Percentiles rank a stretch among this genome's conserved stretches.
These are phyloP conservation scores for Eucalyptus camaldulensis DNA, from an alignment of 345 rosid species.

Conservation along the genomic window DNA sequence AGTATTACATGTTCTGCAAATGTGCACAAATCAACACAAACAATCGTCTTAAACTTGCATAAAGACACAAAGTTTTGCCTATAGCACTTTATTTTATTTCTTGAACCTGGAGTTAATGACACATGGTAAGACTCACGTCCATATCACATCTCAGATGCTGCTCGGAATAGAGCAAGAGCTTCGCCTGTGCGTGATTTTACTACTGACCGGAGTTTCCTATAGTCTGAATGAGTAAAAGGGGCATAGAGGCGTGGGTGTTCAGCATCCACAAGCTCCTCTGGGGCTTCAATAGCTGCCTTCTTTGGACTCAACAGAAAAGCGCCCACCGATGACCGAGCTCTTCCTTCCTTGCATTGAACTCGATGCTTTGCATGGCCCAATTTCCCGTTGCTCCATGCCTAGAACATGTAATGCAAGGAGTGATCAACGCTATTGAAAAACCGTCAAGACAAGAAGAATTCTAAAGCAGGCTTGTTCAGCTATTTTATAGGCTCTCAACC, in stretches of 20 bases:
- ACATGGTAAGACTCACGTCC: not conserved
- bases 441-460: not conserved
- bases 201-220: slow-evolving; percentile 30
- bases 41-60: not conserved
- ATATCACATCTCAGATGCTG: not conserved
- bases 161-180: slow-evolving; percentile 19
- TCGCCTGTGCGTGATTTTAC: slow-evolving; percentile 34
- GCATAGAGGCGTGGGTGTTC: slow-evolving; percentile 37
- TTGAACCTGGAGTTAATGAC: not conserved
- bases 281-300: slow-evolving; percentile 25
- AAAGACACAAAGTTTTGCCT: not conserved
- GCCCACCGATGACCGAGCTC: slow-evolving; percentile 50
- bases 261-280: slow-evolving; percentile 24
- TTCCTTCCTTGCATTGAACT: slow-evolving; percentile 70
- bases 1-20: not conserved
- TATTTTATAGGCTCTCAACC: not conserved
- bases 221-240: slow-evolving; percentile 29
- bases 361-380: slow-evolving; percentile 53
- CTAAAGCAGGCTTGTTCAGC: not conserved
- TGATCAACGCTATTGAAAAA: not conserved
- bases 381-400: slow-evolving; percentile 87
- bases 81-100: not conserved
- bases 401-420: not conserved
- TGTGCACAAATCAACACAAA: not conserved
- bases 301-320: slow-evolving; percentile 58